A percentile compares a stretch with the other conserved stretches of the same genome.
These are phyloP conservation scores for Agrocybe praecox DNA, from an alignment of 768 basidiomycete species.

Conservation along the genomic window DNA sequence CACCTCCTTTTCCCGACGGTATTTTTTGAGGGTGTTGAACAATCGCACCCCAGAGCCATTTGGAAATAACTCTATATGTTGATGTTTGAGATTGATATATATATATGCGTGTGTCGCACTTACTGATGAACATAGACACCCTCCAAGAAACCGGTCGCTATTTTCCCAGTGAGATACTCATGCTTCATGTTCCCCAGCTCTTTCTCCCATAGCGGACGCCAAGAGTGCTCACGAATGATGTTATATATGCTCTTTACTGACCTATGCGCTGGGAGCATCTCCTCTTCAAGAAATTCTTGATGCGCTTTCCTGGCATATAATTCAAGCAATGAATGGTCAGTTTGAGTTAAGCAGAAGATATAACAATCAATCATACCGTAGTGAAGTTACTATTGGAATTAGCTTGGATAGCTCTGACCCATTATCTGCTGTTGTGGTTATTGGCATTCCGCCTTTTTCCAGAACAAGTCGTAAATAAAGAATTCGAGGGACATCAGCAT, in stretches of 20 bases:
- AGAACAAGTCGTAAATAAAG: slow-evolving; percentile 16
- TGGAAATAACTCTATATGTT: slow-evolving; percentile 15
- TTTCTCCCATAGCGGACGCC: slow-evolving; percentile 28
- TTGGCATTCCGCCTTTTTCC: slow-evolving; percentile 21
- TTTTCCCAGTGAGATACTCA: slow-evolving; percentile 18
- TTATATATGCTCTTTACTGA: slow-evolving; percentile 28
- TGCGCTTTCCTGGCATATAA: slow-evolving; percentile 4
- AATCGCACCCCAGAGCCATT: slow-evolving; percentile 26
- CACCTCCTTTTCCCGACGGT: slow-evolving; percentile 11
- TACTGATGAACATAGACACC: slow-evolving; percentile 22
- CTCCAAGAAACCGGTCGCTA: slow-evolving; percentile 18
- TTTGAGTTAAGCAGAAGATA: no score
- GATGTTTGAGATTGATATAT: neutral
- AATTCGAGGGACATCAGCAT: slow-evolving; percentile 17
- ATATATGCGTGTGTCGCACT: slow-evolving; percentile 1
- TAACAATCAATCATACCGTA: slow-evolving; percentile 20
- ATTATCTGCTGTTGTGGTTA: slow-evolving; percentile 19
- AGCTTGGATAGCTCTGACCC: slow-evolving; percentile 22
- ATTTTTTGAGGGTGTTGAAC: slow-evolving; percentile 20
- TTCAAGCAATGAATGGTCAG: neutral
- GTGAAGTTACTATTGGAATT: slow-evolving; percentile 19
- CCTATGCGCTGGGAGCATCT: slow-evolving; percentile 20
- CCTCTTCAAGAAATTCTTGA: slow-evolving; percentile 21
- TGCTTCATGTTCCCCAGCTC: slow-evolving; percentile 26
- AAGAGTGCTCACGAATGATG: slow-evolving; percentile 28